phyloP scores from a whole-genome alignment of 1,284 basidiomycete genomes.

The Cronartium quercuum region DNA sequence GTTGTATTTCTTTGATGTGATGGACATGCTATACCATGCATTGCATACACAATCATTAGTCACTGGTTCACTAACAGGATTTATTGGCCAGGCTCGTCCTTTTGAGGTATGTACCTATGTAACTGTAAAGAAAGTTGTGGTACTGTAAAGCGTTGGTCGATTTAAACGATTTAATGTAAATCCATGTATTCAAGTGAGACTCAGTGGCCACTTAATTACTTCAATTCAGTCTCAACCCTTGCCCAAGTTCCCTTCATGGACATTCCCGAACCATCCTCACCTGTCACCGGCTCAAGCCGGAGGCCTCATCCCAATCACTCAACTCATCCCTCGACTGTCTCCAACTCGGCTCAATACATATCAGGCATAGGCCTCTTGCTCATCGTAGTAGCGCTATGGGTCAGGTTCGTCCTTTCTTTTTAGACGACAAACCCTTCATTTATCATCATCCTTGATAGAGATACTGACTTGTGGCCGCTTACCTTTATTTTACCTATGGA shows the following conservation, averaged over 20 bases:
- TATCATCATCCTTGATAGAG: not conserved
- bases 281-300: not conserved
- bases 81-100: too few relatives aligned
- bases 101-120: too few relatives aligned
- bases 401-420: constrained; percentile 10
- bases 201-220: too few relatives aligned
- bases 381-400: constrained; percentile 32
- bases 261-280: constrained; percentile 20
- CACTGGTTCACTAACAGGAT: too few relatives aligned
- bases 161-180: too few relatives aligned
- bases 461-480: not conserved
- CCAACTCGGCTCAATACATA: not conserved
- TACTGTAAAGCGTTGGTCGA: too few relatives aligned
- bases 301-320: not conserved
- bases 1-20: too few relatives aligned
- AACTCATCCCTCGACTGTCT: not conserved
- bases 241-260: constrained; percentile 1
- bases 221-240: not conserved
- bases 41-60: too few relatives aligned
- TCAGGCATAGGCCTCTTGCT: constrained; percentile 21
- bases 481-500: not conserved
- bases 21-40: too few relatives aligned
- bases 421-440: not conserved
- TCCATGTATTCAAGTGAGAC: too few relatives aligned
- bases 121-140: too few relatives aligned